Conservation (phyloP, 495 filamentous ascomycete species). For the Talaromyces adpressus region DNA sequence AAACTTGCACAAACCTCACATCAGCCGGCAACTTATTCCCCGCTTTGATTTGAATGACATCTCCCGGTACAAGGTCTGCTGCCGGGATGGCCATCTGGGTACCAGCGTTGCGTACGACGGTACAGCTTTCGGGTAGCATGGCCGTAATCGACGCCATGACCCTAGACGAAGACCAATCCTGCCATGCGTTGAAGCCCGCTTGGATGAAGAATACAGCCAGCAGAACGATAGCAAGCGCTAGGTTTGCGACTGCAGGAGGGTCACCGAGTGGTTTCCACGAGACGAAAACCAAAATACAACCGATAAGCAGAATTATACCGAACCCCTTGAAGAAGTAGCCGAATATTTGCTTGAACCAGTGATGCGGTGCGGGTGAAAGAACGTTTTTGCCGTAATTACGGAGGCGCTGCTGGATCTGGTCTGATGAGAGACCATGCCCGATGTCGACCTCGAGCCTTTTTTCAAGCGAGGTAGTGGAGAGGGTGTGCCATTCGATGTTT, state of each 20-base stretch:
- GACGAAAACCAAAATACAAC: conserved; percentile 61
- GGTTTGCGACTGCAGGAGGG: conserved; percentile 57
- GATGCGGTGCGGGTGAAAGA: conserved; percentile 51
- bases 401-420: conserved; percentile 38
- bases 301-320: conserved; percentile 61
- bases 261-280: conserved; percentile 69
- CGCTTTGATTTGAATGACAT: conserved; percentile 56
- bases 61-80: conserved; percentile 59
- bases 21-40: conserved; percentile 71
- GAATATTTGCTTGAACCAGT: conserved; percentile 47
- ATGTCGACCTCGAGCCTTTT: conserved; percentile 44
- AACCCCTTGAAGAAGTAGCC: conserved; percentile 70
- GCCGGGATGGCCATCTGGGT: conserved; percentile 39
- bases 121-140: conserved; percentile 60
- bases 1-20: conserved; percentile 57
- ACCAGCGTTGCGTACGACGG: conserved; percentile 52
- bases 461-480: conserved; percentile 46
- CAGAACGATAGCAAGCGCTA: conserved; percentile 63
- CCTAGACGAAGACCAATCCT: conserved; percentile 57
- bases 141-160: conserved; percentile 60
- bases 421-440: conserved; percentile 41
- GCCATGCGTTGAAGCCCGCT: conserved; percentile 62
- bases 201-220: conserved; percentile 62
- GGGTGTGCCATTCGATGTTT: conserved; percentile 48
- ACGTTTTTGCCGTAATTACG: conserved; percentile 55